phyloP scores from a whole-genome alignment of 1,139 yeast species.

The Blastobotrys persicus region DNA sequence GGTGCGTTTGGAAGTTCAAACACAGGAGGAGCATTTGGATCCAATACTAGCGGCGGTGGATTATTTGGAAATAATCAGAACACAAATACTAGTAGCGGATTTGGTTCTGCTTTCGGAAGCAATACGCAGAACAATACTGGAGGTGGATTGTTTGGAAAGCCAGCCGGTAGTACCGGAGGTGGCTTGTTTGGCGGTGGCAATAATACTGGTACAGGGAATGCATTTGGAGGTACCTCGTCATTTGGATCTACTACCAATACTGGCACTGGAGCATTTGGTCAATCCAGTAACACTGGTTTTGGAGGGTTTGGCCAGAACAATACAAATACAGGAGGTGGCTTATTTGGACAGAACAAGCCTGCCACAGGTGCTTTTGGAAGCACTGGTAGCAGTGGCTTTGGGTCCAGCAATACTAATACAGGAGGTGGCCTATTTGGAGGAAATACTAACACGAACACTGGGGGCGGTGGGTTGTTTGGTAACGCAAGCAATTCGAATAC shows the following conservation, averaged over 20 bases:
- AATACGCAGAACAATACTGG: conserved; percentile 24
- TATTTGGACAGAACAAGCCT: conserved; percentile 24
- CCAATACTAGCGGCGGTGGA: conserved; percentile 20
- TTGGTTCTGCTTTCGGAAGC: conserved; percentile 6
- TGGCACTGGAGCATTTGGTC: conserved; percentile 32
- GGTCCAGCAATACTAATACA: conserved; percentile 28
- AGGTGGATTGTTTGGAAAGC: conserved; percentile 31
- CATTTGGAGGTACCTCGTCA: conserved; percentile 6
- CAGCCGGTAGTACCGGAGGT: conserved; percentile 25
- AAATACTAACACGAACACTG: conserved; percentile 27
- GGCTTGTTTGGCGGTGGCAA: conserved; percentile 30
- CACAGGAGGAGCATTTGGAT: conserved; percentile 26
- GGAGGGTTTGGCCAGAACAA: conserved; percentile 25
- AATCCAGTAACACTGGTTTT: conserved; percentile 17
- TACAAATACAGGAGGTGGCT: conserved; percentile 20
- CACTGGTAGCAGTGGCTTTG: conserved; percentile 12
- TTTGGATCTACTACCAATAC: conserved; percentile 25
- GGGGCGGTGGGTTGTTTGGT: conserved; percentile 31
- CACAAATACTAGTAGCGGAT: conserved; percentile 24
- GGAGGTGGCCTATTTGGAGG: conserved; percentile 26
- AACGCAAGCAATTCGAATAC: conserved; percentile 20
- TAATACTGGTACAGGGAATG: conserved; percentile 9
- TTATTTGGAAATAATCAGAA: conserved; percentile 22
- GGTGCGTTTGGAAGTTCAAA: conserved; percentile 26
- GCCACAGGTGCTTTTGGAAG: conserved; percentile 19